Percentiles rank a stretch among this genome's conserved stretches.
Conservation (phyloP, 768 basidiomycete genomes). For the Infundibulicybe gibba region DNA sequence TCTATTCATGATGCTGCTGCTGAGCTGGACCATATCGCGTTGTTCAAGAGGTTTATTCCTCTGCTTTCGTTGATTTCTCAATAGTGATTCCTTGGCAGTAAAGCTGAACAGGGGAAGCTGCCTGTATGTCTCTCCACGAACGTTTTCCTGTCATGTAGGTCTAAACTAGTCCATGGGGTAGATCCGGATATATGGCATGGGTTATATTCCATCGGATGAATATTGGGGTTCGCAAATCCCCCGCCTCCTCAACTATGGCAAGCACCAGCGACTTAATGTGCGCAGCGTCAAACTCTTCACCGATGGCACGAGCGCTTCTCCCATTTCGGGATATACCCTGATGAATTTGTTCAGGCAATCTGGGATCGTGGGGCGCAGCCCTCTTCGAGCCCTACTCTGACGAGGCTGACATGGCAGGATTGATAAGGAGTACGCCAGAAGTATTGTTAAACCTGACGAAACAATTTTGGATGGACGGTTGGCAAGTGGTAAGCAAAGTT, state of each 20-base stretch:
- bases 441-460: conserved; percentile 50
- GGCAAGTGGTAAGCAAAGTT: conserved; percentile 69
- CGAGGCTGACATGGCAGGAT: conserved; percentile 64
- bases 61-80: conserved; percentile 13
- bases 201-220: conserved; percentile 39
- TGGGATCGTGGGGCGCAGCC: conserved; percentile 92
- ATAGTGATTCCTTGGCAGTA: conserved; percentile 32
- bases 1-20: conserved; percentile 82
- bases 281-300: conserved; percentile 72
- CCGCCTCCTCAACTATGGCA: conserved; percentile 58
- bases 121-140: conserved; percentile 44
- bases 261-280: conserved; percentile 47
- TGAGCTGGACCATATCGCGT: conserved; percentile 45
- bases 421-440: conserved; percentile 59
- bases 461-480: conserved; percentile 67
- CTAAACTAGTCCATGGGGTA: conserved; percentile 14
- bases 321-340: background rate
- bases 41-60: conserved; percentile 59
- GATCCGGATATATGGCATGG: conserved; percentile 66
- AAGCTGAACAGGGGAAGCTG: conserved; percentile 63
- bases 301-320: conserved; percentile 50
- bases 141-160: background rate
- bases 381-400: conserved; percentile 83
- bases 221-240: conserved; percentile 68
- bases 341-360: conserved; percentile 50